A percentile compares a stretch with the other conserved stretches of the same genome.
Conservation (phyloP, 1,284 basidiomycete genomes). For the Ustilago crameri region DNA sequence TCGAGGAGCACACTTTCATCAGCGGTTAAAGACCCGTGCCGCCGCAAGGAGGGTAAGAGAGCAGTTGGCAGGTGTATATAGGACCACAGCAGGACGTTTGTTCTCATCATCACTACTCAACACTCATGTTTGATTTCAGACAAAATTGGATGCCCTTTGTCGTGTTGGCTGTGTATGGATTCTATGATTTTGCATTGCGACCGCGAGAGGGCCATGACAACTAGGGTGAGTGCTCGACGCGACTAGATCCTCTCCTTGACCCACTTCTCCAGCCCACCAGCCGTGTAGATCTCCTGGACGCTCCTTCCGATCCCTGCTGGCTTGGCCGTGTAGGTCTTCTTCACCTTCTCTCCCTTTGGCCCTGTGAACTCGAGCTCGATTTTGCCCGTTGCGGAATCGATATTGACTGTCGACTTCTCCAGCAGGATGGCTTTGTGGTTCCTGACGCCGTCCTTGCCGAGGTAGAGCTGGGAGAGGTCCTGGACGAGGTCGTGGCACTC, state of each 20-base stretch:
- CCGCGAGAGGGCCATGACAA: too few relatives aligned
- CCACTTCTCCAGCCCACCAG: constrained; percentile 66
- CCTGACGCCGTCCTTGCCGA: constrained; percentile 77
- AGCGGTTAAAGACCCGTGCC: constrained; percentile 30
- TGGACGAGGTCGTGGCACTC: constrained; percentile 89
- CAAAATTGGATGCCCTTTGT: too few relatives aligned
- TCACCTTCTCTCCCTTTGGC: constrained; percentile 22
- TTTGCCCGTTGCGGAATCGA: constrained; percentile 49
- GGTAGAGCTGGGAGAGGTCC: constrained; percentile 80
- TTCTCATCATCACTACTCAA: too few relatives aligned
- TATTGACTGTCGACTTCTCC: constrained; percentile 35
- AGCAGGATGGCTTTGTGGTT: constrained; percentile 58
- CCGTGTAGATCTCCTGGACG: constrained; percentile 67
- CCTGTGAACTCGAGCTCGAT: constrained; percentile 23
- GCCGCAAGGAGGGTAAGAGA: neutral
- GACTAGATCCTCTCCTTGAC: constrained; percentile 57
- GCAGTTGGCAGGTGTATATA: neutral
- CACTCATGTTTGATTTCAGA: too few relatives aligned
- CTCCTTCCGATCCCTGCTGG: constrained; percentile 64
- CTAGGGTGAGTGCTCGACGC: neutral
- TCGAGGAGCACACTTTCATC: constrained; percentile 91
- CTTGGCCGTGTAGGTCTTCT: constrained; percentile 50
- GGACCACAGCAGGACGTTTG: too few relatives aligned
- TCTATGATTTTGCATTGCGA: too few relatives aligned
- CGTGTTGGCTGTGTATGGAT: too few relatives aligned